Conservation (phyloP, 2,329 filamentous ascomycete species). For the Fusarium brevicatenulatum region DNA sequence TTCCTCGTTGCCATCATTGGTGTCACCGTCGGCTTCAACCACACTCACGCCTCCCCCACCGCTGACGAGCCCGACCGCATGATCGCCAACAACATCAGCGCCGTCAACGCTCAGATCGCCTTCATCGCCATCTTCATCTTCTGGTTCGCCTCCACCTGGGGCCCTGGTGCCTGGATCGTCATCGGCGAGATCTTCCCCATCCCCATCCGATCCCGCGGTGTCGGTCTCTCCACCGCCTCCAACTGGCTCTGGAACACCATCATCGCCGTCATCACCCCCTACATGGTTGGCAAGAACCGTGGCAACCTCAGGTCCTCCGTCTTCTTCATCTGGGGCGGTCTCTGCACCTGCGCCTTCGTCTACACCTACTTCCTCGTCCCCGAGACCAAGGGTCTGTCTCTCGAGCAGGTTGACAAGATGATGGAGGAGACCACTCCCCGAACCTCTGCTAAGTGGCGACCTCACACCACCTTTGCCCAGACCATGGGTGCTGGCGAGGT, state of each 20-base stretch:
- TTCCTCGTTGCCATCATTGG: constrained; percentile 86
- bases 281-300: constrained; percentile 64
- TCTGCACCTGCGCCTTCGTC: constrained; percentile 68
- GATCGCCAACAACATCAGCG: constrained; percentile 64
- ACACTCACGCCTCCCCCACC: constrained; percentile 57
- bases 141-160: constrained; percentile 92
- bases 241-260: constrained; percentile 78
- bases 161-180: constrained; percentile 81
- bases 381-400: constrained; percentile 79
- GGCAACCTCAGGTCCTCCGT: constrained; percentile 68
- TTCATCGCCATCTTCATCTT: constrained; percentile 95
- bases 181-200: constrained; percentile 93
- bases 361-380: constrained; percentile 80
- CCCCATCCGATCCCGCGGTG: constrained; percentile 87
- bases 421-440: constrained; percentile 85
- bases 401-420: constrained; percentile 88
- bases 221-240: constrained; percentile 80
- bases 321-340: constrained; percentile 80
- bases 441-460: constrained; percentile 80
- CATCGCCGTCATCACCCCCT: constrained; percentile 74
- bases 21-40: constrained; percentile 67
- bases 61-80: constrained; percentile 47
- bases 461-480: constrained; percentile 73
- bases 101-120: constrained; percentile 72
- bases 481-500: constrained; percentile 48